Percentiles rank a stretch among this genome's conserved stretches.
Conservation (phyloP, 2,329 filamentous ascomycete genomes). For the Sporothrix pallida region DNA sequence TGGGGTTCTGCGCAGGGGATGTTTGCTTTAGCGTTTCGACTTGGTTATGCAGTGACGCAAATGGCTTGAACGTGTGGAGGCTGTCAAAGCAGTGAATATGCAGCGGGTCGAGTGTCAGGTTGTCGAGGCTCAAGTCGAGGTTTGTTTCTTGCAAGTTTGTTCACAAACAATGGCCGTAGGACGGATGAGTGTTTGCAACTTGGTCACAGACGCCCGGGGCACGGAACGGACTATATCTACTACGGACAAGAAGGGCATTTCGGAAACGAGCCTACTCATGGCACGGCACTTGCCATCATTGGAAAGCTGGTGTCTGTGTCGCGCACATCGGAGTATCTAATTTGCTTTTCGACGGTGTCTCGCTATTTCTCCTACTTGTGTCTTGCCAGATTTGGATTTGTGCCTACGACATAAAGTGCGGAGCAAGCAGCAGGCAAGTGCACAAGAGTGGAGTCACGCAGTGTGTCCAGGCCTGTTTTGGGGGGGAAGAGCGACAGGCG, state of each 20-base stretch:
- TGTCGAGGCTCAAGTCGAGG: constrained; percentile 11
- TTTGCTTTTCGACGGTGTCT: neutral
- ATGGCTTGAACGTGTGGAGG: neutral
- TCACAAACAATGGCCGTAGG: neutral
- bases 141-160: neutral
- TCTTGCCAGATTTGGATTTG: constrained; percentile 8
- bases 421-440: constrained; percentile 25
- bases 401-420: constrained; percentile 26
- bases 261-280: constrained; percentile 2
- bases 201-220: neutral
- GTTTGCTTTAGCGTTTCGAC: constrained; percentile 12
- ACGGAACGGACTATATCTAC: constrained; percentile 24
- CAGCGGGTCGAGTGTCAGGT: constrained; percentile 12
- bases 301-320: neutral
- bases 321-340: constrained; percentile 14
- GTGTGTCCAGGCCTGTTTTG: constrained; percentile 10
- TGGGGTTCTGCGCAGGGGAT: constrained; percentile 2
- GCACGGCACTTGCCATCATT: neutral
- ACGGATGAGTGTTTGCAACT: neutral
- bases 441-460: constrained; percentile 22
- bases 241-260: neutral
- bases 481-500: neutral
- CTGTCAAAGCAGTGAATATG: constrained; percentile 25
- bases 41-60: constrained; percentile 10
- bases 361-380: neutral